A percentile compares a stretch with the other conserved stretches of the same genome.
Conservation (phyloP, 495 filamentous ascomycete genomes). For the Friedmanniomyces simplex region DNA sequence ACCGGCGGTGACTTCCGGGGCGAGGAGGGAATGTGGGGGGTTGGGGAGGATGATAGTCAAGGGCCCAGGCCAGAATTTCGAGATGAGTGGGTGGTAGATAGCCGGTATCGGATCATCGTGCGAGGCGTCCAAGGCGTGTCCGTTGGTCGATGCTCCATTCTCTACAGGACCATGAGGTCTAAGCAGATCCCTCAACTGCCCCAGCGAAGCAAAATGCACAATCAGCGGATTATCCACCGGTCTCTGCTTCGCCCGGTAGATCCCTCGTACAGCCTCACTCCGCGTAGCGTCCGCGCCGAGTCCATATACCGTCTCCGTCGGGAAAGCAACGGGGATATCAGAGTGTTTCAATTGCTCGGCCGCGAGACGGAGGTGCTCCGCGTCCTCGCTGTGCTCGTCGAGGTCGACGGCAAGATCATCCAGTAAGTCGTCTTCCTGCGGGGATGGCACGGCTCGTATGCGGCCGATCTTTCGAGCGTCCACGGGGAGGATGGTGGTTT, state of each 20-base stretch:
- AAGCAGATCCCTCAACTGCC: constrained; percentile 63
- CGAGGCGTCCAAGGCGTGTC: not conserved
- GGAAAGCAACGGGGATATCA: constrained; percentile 79
- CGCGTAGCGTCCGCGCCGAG: constrained; percentile 89
- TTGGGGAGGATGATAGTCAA: constrained; percentile 84
- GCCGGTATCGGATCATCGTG: constrained; percentile 49
- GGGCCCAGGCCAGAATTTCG: constrained; percentile 87
- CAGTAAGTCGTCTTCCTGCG: constrained; percentile 8
- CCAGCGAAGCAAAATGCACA: constrained; percentile 73
- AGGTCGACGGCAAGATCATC: constrained; percentile 17
- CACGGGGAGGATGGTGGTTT: constrained; percentile 15
- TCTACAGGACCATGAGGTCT: constrained; percentile 20
- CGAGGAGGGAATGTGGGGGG: constrained; percentile 55
- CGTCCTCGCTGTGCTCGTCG: constrained; percentile 9
- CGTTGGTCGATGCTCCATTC: not conserved
- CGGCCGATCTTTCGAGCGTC: constrained; percentile 13
- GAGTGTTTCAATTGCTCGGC: constrained; percentile 50
- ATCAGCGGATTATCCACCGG: constrained; percentile 94
- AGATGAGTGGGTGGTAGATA: constrained; percentile 74
- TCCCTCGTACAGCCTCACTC: constrained; percentile 72
- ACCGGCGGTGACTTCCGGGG: constrained; percentile 77
- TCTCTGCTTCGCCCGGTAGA: constrained; percentile 80
- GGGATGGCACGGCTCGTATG: not conserved
- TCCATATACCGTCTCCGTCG: constrained; percentile 96
- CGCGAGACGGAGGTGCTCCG: constrained; percentile 38